These are phyloP conservation scores for Lumnitzera racemosa DNA, from an alignment of 345 rosid species.

Conservation along the genomic window DNA sequence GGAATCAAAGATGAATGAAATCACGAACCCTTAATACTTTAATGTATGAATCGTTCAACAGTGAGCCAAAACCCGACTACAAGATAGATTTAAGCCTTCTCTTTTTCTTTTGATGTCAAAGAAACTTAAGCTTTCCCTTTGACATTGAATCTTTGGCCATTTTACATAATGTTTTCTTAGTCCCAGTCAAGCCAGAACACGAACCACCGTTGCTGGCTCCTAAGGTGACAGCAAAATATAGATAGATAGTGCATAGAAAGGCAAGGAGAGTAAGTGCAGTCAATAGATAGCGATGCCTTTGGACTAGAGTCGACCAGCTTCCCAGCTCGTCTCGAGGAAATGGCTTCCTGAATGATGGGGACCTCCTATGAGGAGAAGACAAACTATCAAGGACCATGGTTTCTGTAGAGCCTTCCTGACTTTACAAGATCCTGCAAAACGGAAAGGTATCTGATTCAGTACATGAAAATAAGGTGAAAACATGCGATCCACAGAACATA, in stretches of 20 bases:
- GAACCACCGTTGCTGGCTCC: constrained; percentile 45
- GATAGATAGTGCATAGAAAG: constrained; percentile 79
- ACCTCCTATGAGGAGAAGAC: constrained; percentile 69
- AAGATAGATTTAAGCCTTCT: not conserved
- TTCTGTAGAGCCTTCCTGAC: not conserved
- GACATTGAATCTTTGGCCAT: constrained; percentile 36
- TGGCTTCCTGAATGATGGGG: constrained; percentile 53
- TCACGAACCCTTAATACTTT: no score
- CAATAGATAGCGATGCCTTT: constrained; percentile 83
- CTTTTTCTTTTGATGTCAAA: constrained; percentile 1
- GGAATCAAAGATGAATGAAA: no score
- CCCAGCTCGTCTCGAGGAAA: constrained; percentile 67
- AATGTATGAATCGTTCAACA: not conserved
- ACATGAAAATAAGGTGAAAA: no score
- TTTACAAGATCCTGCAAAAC: not conserved
- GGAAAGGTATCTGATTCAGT: not conserved
- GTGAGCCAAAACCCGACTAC: not conserved
- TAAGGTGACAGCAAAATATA: constrained; percentile 84
- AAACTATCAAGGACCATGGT: constrained; percentile 62
- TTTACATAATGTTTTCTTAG: constrained; percentile 54
- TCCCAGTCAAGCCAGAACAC: constrained; percentile 66
- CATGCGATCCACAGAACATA: no score
- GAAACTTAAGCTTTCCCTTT: constrained; percentile 54
- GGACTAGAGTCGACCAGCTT: constrained; percentile 61
- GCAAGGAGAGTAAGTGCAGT: constrained; percentile 69